phyloP scores from a whole-genome alignment of 305 asterid genomes.

The Fraxinus albicans region DNA sequence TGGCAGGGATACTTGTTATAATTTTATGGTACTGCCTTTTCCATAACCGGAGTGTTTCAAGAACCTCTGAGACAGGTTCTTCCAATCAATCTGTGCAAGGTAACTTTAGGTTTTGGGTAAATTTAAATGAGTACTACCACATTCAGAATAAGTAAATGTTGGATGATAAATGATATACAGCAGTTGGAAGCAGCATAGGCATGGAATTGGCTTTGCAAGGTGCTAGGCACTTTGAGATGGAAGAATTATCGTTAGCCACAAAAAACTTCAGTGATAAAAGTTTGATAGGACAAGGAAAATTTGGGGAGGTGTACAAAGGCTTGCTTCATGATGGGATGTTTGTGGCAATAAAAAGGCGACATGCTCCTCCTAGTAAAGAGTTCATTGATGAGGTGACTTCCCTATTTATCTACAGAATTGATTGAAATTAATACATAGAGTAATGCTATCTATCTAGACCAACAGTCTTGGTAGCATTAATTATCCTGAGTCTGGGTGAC shows the following conservation, averaged over 20 bases:
- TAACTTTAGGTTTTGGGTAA: conserved; percentile 18
- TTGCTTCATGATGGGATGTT: conserved; percentile 87
- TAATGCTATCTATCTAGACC: neutral
- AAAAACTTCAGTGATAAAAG: conserved; percentile 63
- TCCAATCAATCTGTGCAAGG: conserved; percentile 83
- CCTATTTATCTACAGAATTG: conserved; percentile 2
- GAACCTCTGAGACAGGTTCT: conserved; percentile 77
- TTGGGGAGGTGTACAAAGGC: conserved; percentile 90
- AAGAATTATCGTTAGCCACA: conserved; percentile 71
- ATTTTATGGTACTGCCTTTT: conserved; percentile 57
- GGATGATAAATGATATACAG: conserved; percentile 20
- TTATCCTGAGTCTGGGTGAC: neutral
- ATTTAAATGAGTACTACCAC: neutral
- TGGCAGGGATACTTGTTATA: conserved; percentile 52
- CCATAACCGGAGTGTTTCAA: conserved; percentile 48
- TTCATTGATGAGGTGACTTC: conserved; percentile 67
- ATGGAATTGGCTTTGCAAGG: conserved; percentile 61
- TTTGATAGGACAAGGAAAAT: conserved; percentile 83
- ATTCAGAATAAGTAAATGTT: conserved; percentile 3
- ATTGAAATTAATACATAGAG: neutral
- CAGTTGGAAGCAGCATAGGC: conserved; percentile 62
- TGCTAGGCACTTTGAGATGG: conserved; percentile 67
- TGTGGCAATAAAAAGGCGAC: conserved; percentile 77
- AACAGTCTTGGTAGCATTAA: neutral
- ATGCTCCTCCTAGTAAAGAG: conserved; percentile 57